A percentile compares a stretch with the other conserved stretches of the same genome.
Conservation (phyloP, 768 basidiomycete species). For the Boletellus emodensis region DNA sequence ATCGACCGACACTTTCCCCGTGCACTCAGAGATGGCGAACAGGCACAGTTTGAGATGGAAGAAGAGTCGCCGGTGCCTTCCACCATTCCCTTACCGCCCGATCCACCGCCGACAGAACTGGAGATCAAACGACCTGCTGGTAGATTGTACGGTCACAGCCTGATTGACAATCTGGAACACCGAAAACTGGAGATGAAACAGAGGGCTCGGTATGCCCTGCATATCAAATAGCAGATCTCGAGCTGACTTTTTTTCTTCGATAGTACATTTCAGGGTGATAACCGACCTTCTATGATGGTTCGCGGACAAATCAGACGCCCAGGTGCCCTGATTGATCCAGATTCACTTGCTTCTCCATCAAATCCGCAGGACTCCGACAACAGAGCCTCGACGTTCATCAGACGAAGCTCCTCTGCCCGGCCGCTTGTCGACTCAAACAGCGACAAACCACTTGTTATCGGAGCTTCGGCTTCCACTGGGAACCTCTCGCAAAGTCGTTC, state of each 20-base stretch:
- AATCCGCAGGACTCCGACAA: constrained; percentile 42
- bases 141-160: constrained; percentile 79
- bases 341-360: constrained; percentile 50
- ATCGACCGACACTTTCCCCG: constrained; percentile 60
- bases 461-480: constrained; percentile 29
- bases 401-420: constrained; percentile 54
- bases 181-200: constrained; percentile 79
- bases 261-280: constrained; percentile 86
- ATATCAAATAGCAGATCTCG: not conserved
- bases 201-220: constrained; percentile 68
- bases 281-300: constrained; percentile 91
- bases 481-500: constrained; percentile 53
- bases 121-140: constrained; percentile 58
- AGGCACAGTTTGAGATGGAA: constrained; percentile 49
- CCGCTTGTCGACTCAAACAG: constrained; percentile 65
- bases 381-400: constrained; percentile 38
- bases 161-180: constrained; percentile 85
- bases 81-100: constrained; percentile 29
- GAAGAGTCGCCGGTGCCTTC: constrained; percentile 33
- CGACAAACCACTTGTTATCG: constrained; percentile 30
- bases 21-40: constrained; percentile 76
- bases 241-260: constrained; percentile 6
- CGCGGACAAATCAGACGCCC: constrained; percentile 51
- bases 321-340: constrained; percentile 73
- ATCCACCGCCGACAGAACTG: constrained; percentile 30